Evolutionary conservation across 202 grass and related monocot genomes (phyloP), one percentile per base, ranked within the genome.

Genomic region (Sporobolus alterniflorus): DNA sequence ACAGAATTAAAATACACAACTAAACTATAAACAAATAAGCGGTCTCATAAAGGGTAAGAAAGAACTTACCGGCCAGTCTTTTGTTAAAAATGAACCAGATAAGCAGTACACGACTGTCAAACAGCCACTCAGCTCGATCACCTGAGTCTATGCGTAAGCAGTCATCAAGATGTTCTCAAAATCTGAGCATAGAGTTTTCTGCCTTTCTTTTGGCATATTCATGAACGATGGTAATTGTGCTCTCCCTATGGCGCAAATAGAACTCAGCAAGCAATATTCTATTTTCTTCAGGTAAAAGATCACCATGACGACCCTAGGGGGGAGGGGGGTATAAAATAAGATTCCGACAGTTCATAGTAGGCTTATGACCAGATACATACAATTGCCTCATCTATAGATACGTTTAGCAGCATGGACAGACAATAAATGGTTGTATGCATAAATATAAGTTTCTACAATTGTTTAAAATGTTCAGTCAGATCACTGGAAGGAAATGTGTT

Each of bases 261-360:
- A 98, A 98, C 78, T 98, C 96, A 26, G 96, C 90, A 82, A 93
- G 89, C 77, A 98, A 86, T 84, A 98, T 90, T 82, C 87, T 88
- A 88, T 68, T 95, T 90, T 95, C 95, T 78, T 90, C 89, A 66
- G 87, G 76, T 18, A 54, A 90, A 15, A 95, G 76, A 87, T 98
- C 92, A 68, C 95, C 91, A 67, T 94, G 86, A 76, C 51, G 73
- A 83, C 95, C 95, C 95, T 98, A n/a, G n/a, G n/a, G n/a, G n/a
- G n/a, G n/a, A n/a, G n/a, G 88, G 21, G 50, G 64, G 82, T 28
- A 68, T 78, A 61, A 84, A 13, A 67, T 88, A 74, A 85, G 64
- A 64, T 76, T 30, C 9, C 67, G 73, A 22, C 21, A 43, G 30
- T 74, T 77, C 67, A 77, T 47, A 80, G 36, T 63, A 48, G 75